A percentile compares a stretch with the other conserved stretches of the same genome.
Conservation (phyloP, 139 green algal species). For the Chlamydomonas incerta region DNA sequence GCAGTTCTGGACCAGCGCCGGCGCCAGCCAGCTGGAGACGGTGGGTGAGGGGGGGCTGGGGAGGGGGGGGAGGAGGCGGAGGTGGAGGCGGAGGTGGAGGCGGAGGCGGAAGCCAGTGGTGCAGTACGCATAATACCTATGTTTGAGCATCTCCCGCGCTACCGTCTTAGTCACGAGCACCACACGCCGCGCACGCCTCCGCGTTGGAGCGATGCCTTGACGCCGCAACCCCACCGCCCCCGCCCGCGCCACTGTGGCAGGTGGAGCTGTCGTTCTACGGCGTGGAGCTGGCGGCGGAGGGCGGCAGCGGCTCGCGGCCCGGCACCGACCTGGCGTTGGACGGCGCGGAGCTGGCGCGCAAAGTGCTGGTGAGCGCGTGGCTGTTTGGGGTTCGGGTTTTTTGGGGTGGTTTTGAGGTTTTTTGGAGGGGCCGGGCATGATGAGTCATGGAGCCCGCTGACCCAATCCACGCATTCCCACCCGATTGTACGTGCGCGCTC, state of each 20-base stretch:
- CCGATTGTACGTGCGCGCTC: background rate
- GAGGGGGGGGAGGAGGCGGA: background rate
- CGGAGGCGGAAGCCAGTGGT: too few species aligned
- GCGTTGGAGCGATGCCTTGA: too few species aligned
- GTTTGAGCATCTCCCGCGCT: too few species aligned
- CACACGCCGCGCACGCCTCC: too few species aligned
- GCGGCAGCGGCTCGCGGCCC: background rate
- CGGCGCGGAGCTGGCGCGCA: slow-evolving; percentile 38
- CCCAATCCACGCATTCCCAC: too few species aligned
- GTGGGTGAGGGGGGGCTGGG: background rate
- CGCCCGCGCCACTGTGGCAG: slow-evolving; percentile 33
- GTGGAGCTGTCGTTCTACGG: slow-evolving; percentile 86
- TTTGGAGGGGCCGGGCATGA: background rate
- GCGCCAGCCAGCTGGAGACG: slow-evolving; percentile 28
- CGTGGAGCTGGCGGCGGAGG: slow-evolving; percentile 43
- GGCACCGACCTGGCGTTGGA: slow-evolving; percentile 46
- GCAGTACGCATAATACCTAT: too few species aligned
- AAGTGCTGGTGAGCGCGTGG: slow-evolving; percentile 16
- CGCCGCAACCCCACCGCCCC: background rate
- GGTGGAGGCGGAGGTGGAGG: background rate
- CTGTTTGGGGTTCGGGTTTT: too few species aligned
- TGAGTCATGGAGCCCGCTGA: too few species aligned
- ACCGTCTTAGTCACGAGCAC: too few species aligned
- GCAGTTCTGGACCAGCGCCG: slow-evolving; percentile 78
- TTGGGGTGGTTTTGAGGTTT: too few species aligned